These are phyloP conservation scores for Corymbia maculata DNA, from an alignment of 345 rosid genomes.

Conservation along the genomic window DNA sequence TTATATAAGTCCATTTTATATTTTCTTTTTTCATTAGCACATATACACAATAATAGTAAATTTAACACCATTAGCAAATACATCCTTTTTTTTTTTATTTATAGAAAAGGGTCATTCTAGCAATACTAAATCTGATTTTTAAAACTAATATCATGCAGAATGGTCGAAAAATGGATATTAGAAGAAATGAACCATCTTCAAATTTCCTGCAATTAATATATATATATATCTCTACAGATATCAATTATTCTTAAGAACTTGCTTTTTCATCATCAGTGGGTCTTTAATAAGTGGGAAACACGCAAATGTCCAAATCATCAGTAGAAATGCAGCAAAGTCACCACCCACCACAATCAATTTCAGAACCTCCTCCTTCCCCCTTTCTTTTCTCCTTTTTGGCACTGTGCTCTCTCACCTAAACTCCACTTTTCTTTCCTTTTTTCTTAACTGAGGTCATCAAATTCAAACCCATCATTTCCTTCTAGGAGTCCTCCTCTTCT, in stretches of 20 bases:
- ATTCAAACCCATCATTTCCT: background rate
- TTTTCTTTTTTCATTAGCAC: background rate
- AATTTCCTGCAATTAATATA: background rate
- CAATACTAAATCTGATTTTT: background rate
- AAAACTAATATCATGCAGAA: background rate
- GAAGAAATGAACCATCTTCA: background rate
- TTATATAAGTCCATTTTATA: background rate
- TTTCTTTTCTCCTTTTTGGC: background rate
- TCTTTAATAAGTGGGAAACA: background rate
- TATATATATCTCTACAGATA: background rate
- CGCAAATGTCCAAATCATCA: background rate
- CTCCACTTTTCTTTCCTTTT: background rate
- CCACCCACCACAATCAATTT: background rate
- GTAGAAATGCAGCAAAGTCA: background rate
- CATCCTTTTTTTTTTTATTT: background rate
- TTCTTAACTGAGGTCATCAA: background rate
- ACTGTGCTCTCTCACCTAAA: background rate
- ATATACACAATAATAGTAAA: background rate
- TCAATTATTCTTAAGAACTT: background rate
- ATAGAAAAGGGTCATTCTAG: background rate
- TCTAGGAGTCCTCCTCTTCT: background rate
- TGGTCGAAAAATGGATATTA: background rate
- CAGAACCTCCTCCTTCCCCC: background rate
- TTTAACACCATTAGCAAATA: background rate
- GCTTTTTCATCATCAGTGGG: background rate